Conservation (phyloP, 2,329 filamentous ascomycete species). For the Xylaria sp. region DNA sequence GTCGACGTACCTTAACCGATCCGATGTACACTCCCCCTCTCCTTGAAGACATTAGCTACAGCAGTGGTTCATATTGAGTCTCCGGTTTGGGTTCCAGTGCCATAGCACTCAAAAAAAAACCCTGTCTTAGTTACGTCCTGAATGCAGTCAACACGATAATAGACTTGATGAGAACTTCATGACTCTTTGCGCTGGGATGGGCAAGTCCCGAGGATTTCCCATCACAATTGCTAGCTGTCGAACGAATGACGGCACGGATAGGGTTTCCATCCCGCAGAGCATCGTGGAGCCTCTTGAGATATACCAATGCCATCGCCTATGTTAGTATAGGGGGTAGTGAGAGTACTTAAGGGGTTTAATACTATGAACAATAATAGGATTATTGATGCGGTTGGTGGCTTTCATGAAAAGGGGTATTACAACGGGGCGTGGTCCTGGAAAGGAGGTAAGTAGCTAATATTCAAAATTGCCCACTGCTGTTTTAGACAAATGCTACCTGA, state of each 20-base stretch:
- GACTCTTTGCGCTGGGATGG: constrained; percentile 16
- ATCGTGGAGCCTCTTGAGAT: constrained; percentile 18
- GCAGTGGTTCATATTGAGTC: constrained; percentile 18
- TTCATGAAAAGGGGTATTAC: no score
- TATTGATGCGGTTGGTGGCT: no score
- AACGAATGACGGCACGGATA: constrained; percentile 24
- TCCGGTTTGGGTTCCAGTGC: constrained; percentile 18
- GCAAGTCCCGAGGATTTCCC: constrained; percentile 24
- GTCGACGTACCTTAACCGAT: no score
- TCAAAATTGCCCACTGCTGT: no score
- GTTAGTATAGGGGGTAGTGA: no score
- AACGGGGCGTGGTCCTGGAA: no score
- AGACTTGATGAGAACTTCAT: constrained; percentile 29
- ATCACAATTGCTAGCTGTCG: constrained; percentile 28
- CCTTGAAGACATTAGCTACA: constrained; percentile 9
- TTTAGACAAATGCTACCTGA: no score
- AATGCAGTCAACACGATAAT: constrained; percentile 30
- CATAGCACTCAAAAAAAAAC: constrained; percentile 34
- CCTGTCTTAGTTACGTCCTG: constrained; percentile 14
- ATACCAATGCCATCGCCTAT: constrained; percentile 23
- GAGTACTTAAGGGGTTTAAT: no score
- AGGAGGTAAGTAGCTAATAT: no score
- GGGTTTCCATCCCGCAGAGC: constrained; percentile 12
- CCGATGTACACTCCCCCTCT: no score
- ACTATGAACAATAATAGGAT: no score